phyloP scores from a whole-genome alignment of 805 yeast species.

The Sungouiella thailandica region DNA sequence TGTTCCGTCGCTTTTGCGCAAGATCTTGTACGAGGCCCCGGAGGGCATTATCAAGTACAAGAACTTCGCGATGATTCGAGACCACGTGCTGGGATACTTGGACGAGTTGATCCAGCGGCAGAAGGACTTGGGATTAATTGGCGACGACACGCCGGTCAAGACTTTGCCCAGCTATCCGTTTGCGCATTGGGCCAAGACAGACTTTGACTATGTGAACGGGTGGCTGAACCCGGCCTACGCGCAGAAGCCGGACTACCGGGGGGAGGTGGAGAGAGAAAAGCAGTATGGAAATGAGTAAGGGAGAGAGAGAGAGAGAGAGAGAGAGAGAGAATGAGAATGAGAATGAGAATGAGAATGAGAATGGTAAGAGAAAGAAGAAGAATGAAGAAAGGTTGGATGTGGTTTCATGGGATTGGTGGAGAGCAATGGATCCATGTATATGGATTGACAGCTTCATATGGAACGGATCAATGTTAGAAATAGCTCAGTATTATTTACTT shows the following conservation, averaged over 20 bases:
- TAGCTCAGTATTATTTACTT: no score
- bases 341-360: no score
- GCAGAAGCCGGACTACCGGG: slow-evolving; percentile 21
- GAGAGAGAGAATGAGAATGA: no score
- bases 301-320: no score
- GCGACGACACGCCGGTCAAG: slow-evolving; percentile 50
- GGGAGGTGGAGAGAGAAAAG: slow-evolving; percentile 16
- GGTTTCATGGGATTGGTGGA: no score
- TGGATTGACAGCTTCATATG: no score
- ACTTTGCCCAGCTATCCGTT: slow-evolving; percentile 61
- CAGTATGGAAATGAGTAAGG: slow-evolving; percentile 14
- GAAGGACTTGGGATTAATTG: slow-evolving; percentile 49
- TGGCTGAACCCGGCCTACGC: slow-evolving; percentile 34
- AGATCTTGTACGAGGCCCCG: slow-evolving; percentile 63
- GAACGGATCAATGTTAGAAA: no score
- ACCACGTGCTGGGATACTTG: slow-evolving; percentile 54
- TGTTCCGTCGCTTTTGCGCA: slow-evolving; percentile 68
- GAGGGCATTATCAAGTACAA: slow-evolving; percentile 62
- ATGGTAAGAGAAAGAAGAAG: no score
- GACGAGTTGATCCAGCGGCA: slow-evolving; percentile 56
- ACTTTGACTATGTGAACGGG: slow-evolving; percentile 35
- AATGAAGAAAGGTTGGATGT: no score
- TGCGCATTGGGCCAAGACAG: slow-evolving; percentile 49
- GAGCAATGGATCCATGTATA: no score
- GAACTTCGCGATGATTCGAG: slow-evolving; percentile 53